These are phyloP conservation scores for Voacanga thouarsii DNA, from an alignment of 257 asterid species.

Conservation along the genomic window DNA sequence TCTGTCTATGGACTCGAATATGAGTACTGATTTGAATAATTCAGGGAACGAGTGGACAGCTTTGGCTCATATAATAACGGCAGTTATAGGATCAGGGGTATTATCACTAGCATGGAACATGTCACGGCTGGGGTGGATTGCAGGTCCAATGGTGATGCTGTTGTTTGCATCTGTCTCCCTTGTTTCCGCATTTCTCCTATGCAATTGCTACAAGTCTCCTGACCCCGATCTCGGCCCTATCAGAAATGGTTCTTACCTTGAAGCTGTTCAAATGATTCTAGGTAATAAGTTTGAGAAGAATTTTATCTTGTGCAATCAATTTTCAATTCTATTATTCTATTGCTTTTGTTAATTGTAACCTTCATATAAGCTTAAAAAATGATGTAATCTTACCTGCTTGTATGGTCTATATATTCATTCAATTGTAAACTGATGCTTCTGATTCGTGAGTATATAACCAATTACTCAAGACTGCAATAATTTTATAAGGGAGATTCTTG, in stretches of 20 bases:
- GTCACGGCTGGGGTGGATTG: conserved; percentile 76
- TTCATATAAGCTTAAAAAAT: neutral
- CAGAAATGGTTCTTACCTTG: conserved; percentile 43
- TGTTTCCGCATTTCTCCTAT: conserved; percentile 43
- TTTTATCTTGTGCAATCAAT: neutral
- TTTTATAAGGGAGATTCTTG: neutral
- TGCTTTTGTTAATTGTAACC: neutral
- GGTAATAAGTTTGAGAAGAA: conserved; percentile 33
- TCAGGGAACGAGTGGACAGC: conserved; percentile 72
- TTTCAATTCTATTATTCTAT: neutral
- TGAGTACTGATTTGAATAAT: conserved; percentile 11
- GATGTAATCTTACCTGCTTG: neutral
- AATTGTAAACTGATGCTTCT: neutral
- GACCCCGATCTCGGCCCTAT: conserved; percentile 39
- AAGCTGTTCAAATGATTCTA: conserved; percentile 51
- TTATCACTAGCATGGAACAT: conserved; percentile 70
- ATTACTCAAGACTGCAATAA: neutral
- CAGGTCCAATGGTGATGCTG: conserved; percentile 59
- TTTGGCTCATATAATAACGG: conserved; percentile 71
- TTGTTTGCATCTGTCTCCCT: conserved; percentile 46
- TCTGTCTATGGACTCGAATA: neutral
- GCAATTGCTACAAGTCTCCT: conserved; percentile 52
- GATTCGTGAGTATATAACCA: neutral
- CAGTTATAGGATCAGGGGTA: conserved; percentile 76
- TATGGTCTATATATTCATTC: neutral